Base-by-base conservation (phyloP, 2,329 filamentous ascomycete genomes). In the Penicillium verrucosum region DNA sequence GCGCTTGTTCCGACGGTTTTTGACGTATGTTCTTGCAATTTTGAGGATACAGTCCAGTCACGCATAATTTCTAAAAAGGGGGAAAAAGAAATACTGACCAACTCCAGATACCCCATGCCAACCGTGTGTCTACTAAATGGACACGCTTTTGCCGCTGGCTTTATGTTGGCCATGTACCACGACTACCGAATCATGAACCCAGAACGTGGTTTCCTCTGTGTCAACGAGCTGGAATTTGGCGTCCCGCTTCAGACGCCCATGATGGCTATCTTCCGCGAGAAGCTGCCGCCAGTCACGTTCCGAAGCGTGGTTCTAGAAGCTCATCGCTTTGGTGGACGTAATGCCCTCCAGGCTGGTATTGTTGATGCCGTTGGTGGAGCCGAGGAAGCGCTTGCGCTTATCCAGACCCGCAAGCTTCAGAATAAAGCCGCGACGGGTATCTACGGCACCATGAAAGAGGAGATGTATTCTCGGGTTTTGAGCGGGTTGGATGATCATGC, bases 181-280 rank as follows among this genome's bases (percentile, higher is more conserved):
- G 89, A 93, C 76, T 94, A 94, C 77, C 84, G 90, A 29, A 80
- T 94, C 63, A 89, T 90, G 77, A 88, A 88, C 68, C 82, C 87
- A 0, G 68, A 80, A 1, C 80, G 82, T 21, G 90, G 90, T n/a
- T 92, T 85, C 74, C 73, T 89, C 38, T 93, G 90, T 74, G 77
- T 94, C 63, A 93, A 93, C 73, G 90, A 94, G 76, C 80, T 94
- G 14, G 86, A 92, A 63, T 88, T 94, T 60, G 89, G 90, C 50
- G 87, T 87, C 1, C 84, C 87, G n/a, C 81, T 94, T 36, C 83
- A 86, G 62, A 81, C 89, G 3, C 81, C 89, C 57, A 92, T 95
- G 89, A 83, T 82, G 52, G 79, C 80, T 47, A 83, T 94, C 61
- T 93, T 94, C 77, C 81, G 89, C 14, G 77, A 86, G 64, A 94